Evolutionary conservation across 176 grass and related monocot species (phyloP).

Genomic region (Phyllostachys edulis): DNA sequence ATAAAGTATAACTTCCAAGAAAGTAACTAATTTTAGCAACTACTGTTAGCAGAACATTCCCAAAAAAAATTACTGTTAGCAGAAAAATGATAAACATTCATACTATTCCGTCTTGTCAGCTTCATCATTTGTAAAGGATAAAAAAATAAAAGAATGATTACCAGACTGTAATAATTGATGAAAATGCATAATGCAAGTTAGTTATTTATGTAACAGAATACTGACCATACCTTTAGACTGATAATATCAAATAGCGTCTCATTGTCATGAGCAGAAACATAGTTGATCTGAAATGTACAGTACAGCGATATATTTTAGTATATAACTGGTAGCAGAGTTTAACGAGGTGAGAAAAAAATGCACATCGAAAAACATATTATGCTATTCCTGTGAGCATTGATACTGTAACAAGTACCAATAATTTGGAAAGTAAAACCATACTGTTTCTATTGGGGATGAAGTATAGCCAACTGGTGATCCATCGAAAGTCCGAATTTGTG

Average conservation of each 20-base stretch:
- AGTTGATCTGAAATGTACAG: constrained; percentile 69
- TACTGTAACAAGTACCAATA: not conserved
- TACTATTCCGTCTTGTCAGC: not conserved
- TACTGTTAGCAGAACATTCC: not conserved
- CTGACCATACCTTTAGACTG: constrained; percentile 71
- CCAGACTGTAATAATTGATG: not conserved
- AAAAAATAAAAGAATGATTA: constrained; percentile 8
- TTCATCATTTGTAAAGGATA: not conserved
- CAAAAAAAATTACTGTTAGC: not conserved
- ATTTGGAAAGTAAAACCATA: constrained; percentile 25
- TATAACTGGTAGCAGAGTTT: not conserved
- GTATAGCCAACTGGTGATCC: constrained; percentile 79
- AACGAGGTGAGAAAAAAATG: not conserved
- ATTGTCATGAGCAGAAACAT: constrained; percentile 97
- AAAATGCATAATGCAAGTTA: not conserved
- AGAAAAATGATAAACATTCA: not conserved
- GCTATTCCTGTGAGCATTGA: not conserved
- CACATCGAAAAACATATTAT: constrained; percentile 17
- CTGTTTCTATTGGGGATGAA: constrained; percentile 65
- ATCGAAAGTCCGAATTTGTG: constrained; percentile 70
- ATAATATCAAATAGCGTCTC: constrained; percentile 93
- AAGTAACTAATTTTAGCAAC: not conserved
- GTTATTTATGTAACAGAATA: not conserved
- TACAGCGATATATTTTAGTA: constrained; percentile 22
- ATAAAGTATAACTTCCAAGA: not conserved